Evolutionary conservation across 2,329 filamentous ascomycete genomes (phyloP), one percentile per base, ranked within the genome.

Genomic region (Trichoderma sp.): DNA sequence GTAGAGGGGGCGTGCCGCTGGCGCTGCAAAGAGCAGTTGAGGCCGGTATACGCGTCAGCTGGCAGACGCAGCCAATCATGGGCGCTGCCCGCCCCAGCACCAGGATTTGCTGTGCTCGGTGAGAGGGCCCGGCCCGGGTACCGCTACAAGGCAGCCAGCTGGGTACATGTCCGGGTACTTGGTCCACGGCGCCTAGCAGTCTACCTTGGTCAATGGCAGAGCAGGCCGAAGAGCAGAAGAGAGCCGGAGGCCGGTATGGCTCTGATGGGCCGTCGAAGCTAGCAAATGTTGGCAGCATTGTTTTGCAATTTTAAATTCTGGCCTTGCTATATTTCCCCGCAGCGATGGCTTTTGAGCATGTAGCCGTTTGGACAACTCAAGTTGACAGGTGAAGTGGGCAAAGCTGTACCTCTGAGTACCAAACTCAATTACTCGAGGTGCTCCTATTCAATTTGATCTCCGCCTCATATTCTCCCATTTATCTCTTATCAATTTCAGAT

Each of bases 21-120:
- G 55, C 43, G 55, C 49, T 28, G 46, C 46, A 49, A 49, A 52
- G 66, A 70, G 69, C 69, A 59, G 69, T 34, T 66, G 73, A 76
- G 74, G 75, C 73, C 75, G 77, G 76, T 78, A 78, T 79, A 79
- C 78, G 78, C 78, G 78, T 79, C 78, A 79, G 78, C 78, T 74
- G 71, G 71, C 72, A 69, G 68, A 63, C 56, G 69, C 71, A 68
- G 56, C 78, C 78, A 79, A 79, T 79, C 70, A 77, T 32, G 24
- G 71, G 52, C 30, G 34, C 61, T 63, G 34, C 56, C 43, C 37
- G 68, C 61, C 65, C 46, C 39, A 68, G 70, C 75, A 70, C 73
- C 74, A 73, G 72, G 67, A 70, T 56, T 52, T 71, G 75, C 46
- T 59, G 32, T 71, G 75, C 55, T 63, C 54, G 59, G 59, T 68